Evolutionary conservation across 768 basidiomycete species (phyloP), one percentile per base, ranked within the genome.

Genomic region (Daedaleopsis sinensis): DNA sequence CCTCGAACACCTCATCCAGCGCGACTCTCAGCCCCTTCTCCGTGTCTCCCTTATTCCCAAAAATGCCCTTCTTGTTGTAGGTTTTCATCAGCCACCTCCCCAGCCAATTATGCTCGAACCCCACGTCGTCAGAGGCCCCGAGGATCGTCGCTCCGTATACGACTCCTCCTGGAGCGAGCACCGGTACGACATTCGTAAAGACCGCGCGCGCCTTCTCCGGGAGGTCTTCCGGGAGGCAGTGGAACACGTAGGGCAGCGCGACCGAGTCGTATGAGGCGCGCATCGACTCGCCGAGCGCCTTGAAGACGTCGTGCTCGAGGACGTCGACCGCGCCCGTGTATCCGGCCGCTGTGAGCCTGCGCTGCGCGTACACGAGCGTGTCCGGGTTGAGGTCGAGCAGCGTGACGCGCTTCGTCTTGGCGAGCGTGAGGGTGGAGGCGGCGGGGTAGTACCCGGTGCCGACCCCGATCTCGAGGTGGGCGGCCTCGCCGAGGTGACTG

Each of bases 361-460:
- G n/a, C 44, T 53, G 49, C 37, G 67, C 59, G 19, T 3, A 15
- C 35, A 24, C 36, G 53, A 67, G 59, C 36, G 65, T 62, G 56
- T 50, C 35, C 18, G 65, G 59, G 52, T 59, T 62, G 24, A 68
- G 55, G 54, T 66, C 65, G 50, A 66, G 49, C 9, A 68, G 60
- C 10, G 62, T 57, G 47, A 67, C 37, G 23, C 43, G 42, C 60
- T 58, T 60, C 24, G 66, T 58, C 54, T 62, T 55, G 4, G 53
- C 52, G 58, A 64, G 58, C 24, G 35, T 8, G 16, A 43, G 15
- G 9, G 38, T 24, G 27, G 63, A 47, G 42, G 36, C 43, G 16
- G 63, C 57, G 50, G 54, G 59, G 55, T 66, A 66, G 63, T 64
- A 67, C 39, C 67, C 67, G n/a, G 67, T 58, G 38, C 65, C 65